Conservation (phyloP, 2,329 filamentous ascomycete genomes). For the Rutstroemia sydowiana region DNA sequence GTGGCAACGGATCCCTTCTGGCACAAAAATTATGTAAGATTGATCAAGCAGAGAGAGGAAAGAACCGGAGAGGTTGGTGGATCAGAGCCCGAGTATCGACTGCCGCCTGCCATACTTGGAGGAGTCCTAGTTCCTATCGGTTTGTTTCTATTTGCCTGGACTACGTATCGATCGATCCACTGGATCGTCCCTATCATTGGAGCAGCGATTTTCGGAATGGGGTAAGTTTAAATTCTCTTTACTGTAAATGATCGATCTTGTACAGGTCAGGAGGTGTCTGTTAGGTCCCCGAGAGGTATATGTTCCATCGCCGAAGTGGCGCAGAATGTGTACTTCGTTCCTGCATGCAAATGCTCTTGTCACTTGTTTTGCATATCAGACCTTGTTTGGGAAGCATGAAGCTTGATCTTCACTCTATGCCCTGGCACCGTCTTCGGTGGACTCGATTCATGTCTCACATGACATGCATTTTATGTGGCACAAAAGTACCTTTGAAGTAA, state of each 20-base stretch:
- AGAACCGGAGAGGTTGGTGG: slow-evolving; percentile 42
- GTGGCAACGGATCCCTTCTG: slow-evolving; percentile 32
- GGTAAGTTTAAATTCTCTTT: slow-evolving; percentile 41
- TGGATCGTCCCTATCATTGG: slow-evolving; percentile 71
- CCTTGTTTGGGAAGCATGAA: slow-evolving; percentile 8
- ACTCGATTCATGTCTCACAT: slow-evolving; percentile 14
- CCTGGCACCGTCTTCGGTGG: neutral
- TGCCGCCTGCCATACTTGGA: slow-evolving; percentile 40
- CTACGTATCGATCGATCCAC: slow-evolving; percentile 48
- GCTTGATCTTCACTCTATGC: neutral
- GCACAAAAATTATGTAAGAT: no score
- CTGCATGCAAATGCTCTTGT: slow-evolving; percentile 8
- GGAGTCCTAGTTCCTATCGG: slow-evolving; percentile 39
- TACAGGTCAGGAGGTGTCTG: neutral
- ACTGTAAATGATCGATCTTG: neutral
- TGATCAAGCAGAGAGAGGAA: slow-evolving; percentile 35
- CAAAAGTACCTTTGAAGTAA: slow-evolving; percentile 14
- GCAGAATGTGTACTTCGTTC: slow-evolving; percentile 5
- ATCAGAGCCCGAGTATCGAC: slow-evolving; percentile 20
- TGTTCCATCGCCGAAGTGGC: slow-evolving; percentile 11
- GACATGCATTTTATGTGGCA: slow-evolving; percentile 18
- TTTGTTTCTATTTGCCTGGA: slow-evolving; percentile 56
- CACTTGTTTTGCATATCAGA: slow-evolving; percentile 3
- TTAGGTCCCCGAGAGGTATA: slow-evolving; percentile 9
- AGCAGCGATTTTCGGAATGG: slow-evolving; percentile 58